Conservation (phyloP, 192 early-diverging fungal genomes). For the Thoreauomyces humboldtii region DNA sequence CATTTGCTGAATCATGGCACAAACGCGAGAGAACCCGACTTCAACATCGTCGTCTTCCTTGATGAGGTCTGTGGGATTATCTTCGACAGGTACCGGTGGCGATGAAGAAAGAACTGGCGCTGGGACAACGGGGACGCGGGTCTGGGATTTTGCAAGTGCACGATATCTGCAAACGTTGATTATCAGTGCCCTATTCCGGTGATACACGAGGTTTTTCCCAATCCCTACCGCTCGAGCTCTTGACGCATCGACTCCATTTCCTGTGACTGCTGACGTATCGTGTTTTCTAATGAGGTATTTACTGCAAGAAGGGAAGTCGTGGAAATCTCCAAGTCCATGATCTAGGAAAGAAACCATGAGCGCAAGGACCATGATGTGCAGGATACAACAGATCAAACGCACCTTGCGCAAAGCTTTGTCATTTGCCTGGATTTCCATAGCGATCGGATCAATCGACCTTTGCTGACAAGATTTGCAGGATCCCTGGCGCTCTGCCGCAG, state of each 20-base stretch:
- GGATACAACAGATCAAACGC: background rate
- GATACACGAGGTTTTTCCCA: too few species aligned
- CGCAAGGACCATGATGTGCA: background rate
- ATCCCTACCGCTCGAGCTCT: constrained; percentile 18
- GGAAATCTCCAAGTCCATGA: constrained; percentile 55
- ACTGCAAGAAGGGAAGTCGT: constrained; percentile 49
- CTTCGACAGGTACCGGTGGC: too few species aligned
- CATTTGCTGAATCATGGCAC: constrained; percentile 33
- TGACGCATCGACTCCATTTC: constrained; percentile 37
- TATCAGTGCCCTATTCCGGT: too few species aligned
- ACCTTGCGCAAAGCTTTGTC: constrained; percentile 46
- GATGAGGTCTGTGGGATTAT: too few species aligned
- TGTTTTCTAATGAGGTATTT: constrained; percentile 47
- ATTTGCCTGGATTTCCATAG: constrained; percentile 38
- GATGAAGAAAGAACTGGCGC: too few species aligned
- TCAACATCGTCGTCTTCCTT: constrained; percentile 23
- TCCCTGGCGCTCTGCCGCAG: constrained; percentile 6
- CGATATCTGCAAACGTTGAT: too few species aligned
- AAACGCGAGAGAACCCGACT: constrained; percentile 27
- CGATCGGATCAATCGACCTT: constrained; percentile 11
- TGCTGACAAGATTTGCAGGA: constrained; percentile 6
- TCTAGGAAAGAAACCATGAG: constrained; percentile 19
- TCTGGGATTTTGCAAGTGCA: too few species aligned
- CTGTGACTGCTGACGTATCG: constrained; percentile 47
- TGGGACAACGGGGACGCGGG: too few species aligned